Base-by-base conservation (phyloP, 805 yeast species). In the Citeromyces matritensis region DNA sequence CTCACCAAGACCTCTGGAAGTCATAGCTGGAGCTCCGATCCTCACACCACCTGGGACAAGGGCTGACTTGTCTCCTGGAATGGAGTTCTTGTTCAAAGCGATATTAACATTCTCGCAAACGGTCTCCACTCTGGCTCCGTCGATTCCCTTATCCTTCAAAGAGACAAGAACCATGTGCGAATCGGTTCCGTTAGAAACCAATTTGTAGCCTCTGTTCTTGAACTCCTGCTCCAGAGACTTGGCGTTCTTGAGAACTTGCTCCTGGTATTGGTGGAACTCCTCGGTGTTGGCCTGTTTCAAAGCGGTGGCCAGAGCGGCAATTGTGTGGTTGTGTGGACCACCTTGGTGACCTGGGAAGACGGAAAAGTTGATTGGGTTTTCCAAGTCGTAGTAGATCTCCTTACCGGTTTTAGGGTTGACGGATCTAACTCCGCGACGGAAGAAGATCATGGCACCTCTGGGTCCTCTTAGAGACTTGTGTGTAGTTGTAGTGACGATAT, bases 311-410 rank as follows among this genome's bases (percentile, higher is more conserved):
- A 91, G 64, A 24, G 97, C 98, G 44, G 96, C 79, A 54, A 91
- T 91, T 43, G 98, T 91, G 65, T 91, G 98, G 69, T 91, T 91
- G 64, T 91, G 97, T 48, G 98, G 98, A 55, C 98, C 98, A 68
- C 98, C 98, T 68, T 91, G 98, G 62, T 91, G 98, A 44, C 95
- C 98, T 49, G 98, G 98, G 88, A 91, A 91, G 34, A 91, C 98
- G 7, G 96, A 85, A 59, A 91, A 91, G 70, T 91, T 91, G 62
- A 91, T 86, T 55, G 83, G 83, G 58, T 73, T 78, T 61, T 91
- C 97, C 57, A 91, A 73, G 47, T 91, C 96, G 59, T 86, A 91
- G 36, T 65, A 61, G 36, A 84, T 64, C 60, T 85, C 95, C 63
- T 84, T 82, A 49, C 97, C 97, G 47, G 84, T 81, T 67, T 86